Evolutionary conservation across 176 grass and related monocot species (phyloP), one percentile per base, ranked within the genome.

Genomic region (Ensete glaucum): DNA sequence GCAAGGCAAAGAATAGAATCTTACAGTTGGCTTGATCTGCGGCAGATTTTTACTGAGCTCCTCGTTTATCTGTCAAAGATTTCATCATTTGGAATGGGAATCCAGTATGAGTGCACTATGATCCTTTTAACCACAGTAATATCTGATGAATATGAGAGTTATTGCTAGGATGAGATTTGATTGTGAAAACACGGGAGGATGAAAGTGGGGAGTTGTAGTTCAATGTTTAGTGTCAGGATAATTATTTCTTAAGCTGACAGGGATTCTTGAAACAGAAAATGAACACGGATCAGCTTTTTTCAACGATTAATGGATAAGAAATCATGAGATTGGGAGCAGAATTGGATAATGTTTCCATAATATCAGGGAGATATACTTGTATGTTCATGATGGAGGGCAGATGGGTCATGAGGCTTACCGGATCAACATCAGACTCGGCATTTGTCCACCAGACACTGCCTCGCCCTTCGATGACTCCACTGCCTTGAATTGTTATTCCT

Each of bases 21-120:
- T 89, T 91, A 98, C 95, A 56, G 95, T 98, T 84, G 95, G 95
- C 85, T 98, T 98, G 52, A 91, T 87, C 50, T 72, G 79, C 74
- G 95, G 95, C 90, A 98, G 91, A 77, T 89, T 88, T 15, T 81
- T 83, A 60, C 24, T 76, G 14, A 98, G 81, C 68, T 91, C 75
- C 62, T 34, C 63, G 64, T 89, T 59, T 71, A 89, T 84, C 84
- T 91, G 84, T 80, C 26, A 67, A 69, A 82, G 72, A 77, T 80
- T 80, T 87, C 3, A 68, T 21, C 62, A 24, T 58, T 58, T 9
- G 54, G 11, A 17, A 66, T 13, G 24, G 27, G 0, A 68, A 68
- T 66, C 63, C 20, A 25, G 48, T 67, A 78, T 43, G 34, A 43
- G 34, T 43, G 34, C 34, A 43, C 34, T 43, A 43, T 43, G 34